Percentiles rank a stretch among this genome's conserved stretches.
phyloP scores from a whole-genome alignment of 768 basidiomycete genomes.

The Panus rudis region DNA sequence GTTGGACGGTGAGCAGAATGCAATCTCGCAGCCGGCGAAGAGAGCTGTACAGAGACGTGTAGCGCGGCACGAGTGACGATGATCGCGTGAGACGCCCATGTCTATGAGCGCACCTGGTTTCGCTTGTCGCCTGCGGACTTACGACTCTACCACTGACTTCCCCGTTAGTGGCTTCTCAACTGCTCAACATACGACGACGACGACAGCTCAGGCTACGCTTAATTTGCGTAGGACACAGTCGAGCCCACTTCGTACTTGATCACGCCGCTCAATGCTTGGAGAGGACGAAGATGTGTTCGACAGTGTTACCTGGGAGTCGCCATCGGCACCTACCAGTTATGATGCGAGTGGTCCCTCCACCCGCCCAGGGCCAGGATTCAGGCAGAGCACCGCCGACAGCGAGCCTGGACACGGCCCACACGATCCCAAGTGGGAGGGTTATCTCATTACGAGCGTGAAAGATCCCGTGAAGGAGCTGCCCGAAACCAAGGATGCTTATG shows the following conservation, averaged over 20 bases:
- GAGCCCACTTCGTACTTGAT: no score
- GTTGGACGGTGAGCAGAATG: not conserved
- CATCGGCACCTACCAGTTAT: constrained; percentile 44
- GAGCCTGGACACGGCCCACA: constrained; percentile 61
- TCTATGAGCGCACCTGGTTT: no score
- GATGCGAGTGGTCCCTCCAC: constrained; percentile 29
- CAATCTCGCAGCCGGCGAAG: not conserved
- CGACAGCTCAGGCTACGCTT: no score
- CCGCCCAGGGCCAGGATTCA: constrained; percentile 67
- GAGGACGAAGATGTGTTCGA: constrained; percentile 90
- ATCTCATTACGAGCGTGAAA: constrained; percentile 73
- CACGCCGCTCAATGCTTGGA: constrained; percentile 67
- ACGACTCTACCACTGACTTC: not conserved
- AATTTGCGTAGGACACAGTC: no score
- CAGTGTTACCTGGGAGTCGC: constrained; percentile 86
- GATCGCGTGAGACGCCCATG: no score
- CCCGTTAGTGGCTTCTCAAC: not conserved
- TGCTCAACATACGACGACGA: not conserved
- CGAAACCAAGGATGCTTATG: constrained; percentile 95
- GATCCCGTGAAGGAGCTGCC: constrained; percentile 95
- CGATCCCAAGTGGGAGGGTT: constrained; percentile 89
- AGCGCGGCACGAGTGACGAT: no score
- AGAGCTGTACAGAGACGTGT: not conserved
- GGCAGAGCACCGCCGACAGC: constrained; percentile 66
- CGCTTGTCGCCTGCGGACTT: no score